A percentile compares a stretch with the other conserved stretches of the same genome.
Conservation (phyloP, 371 early-diverging fungal species). For the Nematocida sp. region DNA sequence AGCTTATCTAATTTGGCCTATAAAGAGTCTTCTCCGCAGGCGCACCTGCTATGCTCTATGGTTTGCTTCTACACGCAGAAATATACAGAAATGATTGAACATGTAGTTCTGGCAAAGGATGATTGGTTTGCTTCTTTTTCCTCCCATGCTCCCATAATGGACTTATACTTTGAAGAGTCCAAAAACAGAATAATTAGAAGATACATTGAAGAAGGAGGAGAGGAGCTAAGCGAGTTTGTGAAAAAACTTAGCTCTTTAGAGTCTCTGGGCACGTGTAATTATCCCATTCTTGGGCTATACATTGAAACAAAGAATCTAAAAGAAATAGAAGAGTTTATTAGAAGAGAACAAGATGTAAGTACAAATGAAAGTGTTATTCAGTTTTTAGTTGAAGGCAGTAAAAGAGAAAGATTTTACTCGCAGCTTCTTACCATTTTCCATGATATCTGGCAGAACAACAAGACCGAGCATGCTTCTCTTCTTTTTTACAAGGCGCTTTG, state of each 20-base stretch:
- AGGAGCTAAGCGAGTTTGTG: constrained; percentile 28
- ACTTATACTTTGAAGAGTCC: constrained; percentile 48
- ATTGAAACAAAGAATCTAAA: constrained; percentile 18
- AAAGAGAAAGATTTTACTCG: constrained; percentile 11
- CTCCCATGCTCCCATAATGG: constrained; percentile 4
- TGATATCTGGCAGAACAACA: constrained; percentile 24
- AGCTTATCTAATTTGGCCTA: background rate
- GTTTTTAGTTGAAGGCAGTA: constrained; percentile 32
- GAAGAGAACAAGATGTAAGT: background rate
- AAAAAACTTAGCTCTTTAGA: background rate
- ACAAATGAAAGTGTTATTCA: constrained; percentile 2
- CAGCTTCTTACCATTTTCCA: constrained; percentile 2
- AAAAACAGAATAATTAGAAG: constrained; percentile 38
- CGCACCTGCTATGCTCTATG: constrained; percentile 38
- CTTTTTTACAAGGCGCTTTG: constrained; percentile 28
- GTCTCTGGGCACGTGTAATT: background rate
- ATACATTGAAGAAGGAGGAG: constrained; percentile 28
- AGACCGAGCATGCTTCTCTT: background rate
- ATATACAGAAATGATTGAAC: constrained; percentile 20
- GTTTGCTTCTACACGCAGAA: constrained; percentile 51
- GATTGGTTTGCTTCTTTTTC: constrained; percentile 15
- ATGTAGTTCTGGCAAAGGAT: constrained; percentile 23
- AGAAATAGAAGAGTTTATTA: constrained; percentile 12
- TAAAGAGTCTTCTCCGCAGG: constrained; percentile 17
- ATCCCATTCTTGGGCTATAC: constrained; percentile 30